Evolutionary conservation across 2,329 filamentous ascomycete species (phyloP).

Genomic region (Trichoderma sp.): DNA sequence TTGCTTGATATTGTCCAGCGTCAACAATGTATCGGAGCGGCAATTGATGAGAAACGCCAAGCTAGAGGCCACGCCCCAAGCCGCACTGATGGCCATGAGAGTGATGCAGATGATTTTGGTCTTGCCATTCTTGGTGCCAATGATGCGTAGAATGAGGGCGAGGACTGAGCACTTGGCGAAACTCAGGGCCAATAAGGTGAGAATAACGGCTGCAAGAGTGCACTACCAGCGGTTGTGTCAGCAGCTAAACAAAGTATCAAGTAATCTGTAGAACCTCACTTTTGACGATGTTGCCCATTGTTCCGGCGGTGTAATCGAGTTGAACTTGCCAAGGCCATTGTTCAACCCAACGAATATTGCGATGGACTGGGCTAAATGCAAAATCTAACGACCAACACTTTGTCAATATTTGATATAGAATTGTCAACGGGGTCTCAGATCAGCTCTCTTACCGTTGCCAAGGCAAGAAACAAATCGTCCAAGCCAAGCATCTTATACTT

Average conservation of each 20-base stretch:
- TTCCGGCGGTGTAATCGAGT: background rate
- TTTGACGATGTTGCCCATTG: background rate
- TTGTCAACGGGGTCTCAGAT: background rate
- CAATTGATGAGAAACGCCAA: background rate
- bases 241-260: background rate
- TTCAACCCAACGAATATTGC: background rate
- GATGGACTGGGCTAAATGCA: background rate
- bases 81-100: background rate
- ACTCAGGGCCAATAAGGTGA: background rate
- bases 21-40: background rate
- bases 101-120: background rate
- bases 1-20: background rate
- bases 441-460: background rate
- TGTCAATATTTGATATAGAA: background rate
- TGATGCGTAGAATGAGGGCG: background rate
- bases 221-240: background rate
- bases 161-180: slow-evolving; percentile 2
- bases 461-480: background rate
- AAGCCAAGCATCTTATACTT: slow-evolving; percentile 6
- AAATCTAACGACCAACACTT: background rate
- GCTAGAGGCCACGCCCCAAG: background rate
- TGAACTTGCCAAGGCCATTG: background rate
- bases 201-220: background rate
- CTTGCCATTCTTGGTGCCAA: background rate
- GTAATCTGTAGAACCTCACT: background rate